These are phyloP conservation scores for Sphagnum magellanicum DNA, from an alignment of 228 moss, liverwort and hornwort genomes.

Conservation along the genomic window DNA sequence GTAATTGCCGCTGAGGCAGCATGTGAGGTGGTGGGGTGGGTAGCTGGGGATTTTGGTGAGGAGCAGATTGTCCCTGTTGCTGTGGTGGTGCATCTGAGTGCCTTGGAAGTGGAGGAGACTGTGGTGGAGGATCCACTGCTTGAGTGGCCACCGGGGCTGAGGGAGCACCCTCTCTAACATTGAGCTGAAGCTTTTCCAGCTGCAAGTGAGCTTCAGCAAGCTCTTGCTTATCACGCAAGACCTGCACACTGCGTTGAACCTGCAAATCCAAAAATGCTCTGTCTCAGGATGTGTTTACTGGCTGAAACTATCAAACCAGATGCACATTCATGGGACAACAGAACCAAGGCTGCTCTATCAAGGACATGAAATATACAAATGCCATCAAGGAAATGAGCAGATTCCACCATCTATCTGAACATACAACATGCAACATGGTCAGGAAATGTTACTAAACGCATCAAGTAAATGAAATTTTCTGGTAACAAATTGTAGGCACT, in stretches of 20 bases:
- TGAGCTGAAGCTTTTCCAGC: constrained; percentile 50
- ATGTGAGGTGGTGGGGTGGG: constrained; percentile 3
- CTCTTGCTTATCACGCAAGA: constrained; percentile 74
- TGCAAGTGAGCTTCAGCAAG: constrained; percentile 57
- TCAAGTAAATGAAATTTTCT: no score
- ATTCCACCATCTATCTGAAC: no score
- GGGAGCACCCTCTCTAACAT: constrained; percentile 33
- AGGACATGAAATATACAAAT: no score
- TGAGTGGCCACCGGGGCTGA: constrained; percentile 31
- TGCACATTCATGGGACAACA: no score
- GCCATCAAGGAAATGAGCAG: no score
- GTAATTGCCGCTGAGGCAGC: constrained; percentile 41
- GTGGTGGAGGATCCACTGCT: constrained; percentile 27
- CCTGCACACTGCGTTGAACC: constrained; percentile 86
- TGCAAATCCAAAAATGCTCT: constrained; percentile 12
- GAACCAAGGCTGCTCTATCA: no score
- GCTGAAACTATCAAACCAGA: no score
- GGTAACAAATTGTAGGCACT: no score
- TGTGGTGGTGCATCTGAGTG: constrained; percentile 43
- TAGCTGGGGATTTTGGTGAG: constrained; percentile 9
- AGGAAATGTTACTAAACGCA: no score
- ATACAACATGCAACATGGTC: no score
- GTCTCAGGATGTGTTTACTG: no score
- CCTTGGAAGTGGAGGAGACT: constrained; percentile 34
- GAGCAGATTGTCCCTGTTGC: constrained; percentile 24